Evolutionary conservation across 768 basidiomycete species (phyloP).

Genomic region (Phlebiopsis flavidoalba): DNA sequence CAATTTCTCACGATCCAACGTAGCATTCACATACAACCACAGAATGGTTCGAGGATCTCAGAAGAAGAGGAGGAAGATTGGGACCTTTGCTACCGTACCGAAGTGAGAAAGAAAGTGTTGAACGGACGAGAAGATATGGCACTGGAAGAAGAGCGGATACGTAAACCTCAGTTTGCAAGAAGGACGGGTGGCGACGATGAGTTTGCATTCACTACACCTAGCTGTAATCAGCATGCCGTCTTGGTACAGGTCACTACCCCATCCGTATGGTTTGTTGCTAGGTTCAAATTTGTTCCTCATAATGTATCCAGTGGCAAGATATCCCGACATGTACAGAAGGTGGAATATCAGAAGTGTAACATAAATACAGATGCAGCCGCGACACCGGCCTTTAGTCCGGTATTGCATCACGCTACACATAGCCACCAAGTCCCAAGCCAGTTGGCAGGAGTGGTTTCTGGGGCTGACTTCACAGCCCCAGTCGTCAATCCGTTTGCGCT

Average conservation of each 20-base stretch:
- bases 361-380: not conserved
- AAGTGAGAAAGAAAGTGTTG: constrained; percentile 54
- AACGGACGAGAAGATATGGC: constrained; percentile 52
- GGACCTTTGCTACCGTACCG: constrained; percentile 54
- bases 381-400: constrained; percentile 11
- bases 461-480: constrained; percentile 19
- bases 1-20: not conserved
- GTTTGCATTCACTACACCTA: not conserved
- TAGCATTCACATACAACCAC: constrained; percentile 97
- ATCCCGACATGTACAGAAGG: not conserved
- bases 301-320: not conserved
- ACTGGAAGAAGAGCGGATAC: constrained; percentile 50
- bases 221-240: not conserved
- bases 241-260: not conserved
- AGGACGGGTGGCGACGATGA: not conserved
- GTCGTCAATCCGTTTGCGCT: constrained; percentile 46
- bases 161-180: constrained; percentile 33
- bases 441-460: constrained; percentile 30
- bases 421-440: constrained; percentile 64
- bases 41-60: constrained; percentile 86
- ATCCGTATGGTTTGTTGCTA: not conserved
- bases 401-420: constrained; percentile 77
- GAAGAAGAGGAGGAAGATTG: constrained; percentile 46
- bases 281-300: not conserved
- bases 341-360: constrained; percentile 3